These are phyloP conservation scores for Medicago lupulina DNA, from an alignment of 306 rosid genomes.

Conservation along the genomic window DNA sequence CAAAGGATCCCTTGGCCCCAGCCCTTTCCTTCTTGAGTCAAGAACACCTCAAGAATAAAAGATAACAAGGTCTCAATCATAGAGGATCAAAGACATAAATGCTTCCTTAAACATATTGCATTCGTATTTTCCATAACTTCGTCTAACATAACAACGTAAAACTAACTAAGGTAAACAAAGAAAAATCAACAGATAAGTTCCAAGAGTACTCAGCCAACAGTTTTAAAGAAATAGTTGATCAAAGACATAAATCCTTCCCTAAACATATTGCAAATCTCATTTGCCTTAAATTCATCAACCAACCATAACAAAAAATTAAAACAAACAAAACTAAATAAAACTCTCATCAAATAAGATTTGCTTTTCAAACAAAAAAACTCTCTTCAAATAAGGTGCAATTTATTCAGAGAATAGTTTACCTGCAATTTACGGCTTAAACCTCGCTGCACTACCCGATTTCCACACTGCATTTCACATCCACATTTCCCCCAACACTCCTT, in stretches of 20 bases:
- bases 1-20: conserved; percentile 76
- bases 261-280: conserved; percentile 18
- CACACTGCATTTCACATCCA: conserved; percentile 87
- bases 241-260: conserved; percentile 2
- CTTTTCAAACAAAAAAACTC: too few relatives aligned
- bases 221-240: conserved; percentile 1
- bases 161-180: conserved; percentile 15
- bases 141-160: conserved; percentile 12
- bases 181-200: conserved; percentile 1
- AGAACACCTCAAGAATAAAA: too few relatives aligned
- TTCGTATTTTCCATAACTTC: conserved; percentile 10
- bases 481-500: conserved; percentile 99
- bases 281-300: not conserved
- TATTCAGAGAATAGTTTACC: conserved; percentile 9
- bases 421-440: conserved; percentile 78
- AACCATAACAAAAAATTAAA: conserved; percentile 16
- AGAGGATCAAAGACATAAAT: conserved; percentile 4
- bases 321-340: conserved; percentile 27
- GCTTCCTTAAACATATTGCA: conserved; percentile 1
- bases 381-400: conserved; percentile 25
- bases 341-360: too few relatives aligned
- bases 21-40: too few relatives aligned
- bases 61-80: too few relatives aligned
- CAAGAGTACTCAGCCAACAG: conserved; percentile 6
- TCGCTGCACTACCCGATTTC: conserved; percentile 88